Evolutionary conservation across 306 rosid species (phyloP).

Genomic region (Rubus parviflorus): DNA sequence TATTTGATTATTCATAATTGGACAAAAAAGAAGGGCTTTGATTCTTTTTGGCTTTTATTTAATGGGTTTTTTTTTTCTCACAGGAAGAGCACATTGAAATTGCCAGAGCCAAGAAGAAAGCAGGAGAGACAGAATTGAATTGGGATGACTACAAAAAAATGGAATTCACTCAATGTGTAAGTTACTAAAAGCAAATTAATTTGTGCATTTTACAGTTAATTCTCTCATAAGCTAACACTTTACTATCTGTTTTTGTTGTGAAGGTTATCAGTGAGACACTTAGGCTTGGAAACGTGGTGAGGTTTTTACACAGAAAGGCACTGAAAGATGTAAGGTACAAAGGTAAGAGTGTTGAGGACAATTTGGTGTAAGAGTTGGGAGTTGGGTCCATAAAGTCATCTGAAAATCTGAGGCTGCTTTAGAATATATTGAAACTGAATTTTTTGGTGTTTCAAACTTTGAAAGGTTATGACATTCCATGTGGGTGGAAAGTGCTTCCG

Average conservation of each 20-base stretch:
- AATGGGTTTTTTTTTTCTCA: not conserved
- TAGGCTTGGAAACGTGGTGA: conserved; percentile 89
- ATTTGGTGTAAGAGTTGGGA: conserved; percentile 7
- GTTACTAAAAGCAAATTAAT: conserved; percentile 18
- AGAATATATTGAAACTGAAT: not conserved
- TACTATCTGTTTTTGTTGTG: not conserved
- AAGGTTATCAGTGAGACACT: conserved; percentile 97
- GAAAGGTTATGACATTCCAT: conserved; percentile 96
- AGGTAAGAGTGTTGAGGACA: conserved; percentile 45
- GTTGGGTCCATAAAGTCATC: conserved; percentile 21
- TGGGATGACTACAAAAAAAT: conserved; percentile 94
- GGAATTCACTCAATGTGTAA: conserved; percentile 98
- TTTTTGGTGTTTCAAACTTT: conserved; percentile 18
- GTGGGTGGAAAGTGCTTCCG: conserved; percentile 99
- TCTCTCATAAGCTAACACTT: not conserved
- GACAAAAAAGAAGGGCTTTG: not conserved
- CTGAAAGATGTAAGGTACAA: conserved; percentile 75
- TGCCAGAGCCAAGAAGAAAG: conserved; percentile 53
- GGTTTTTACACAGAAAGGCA: conserved; percentile 95
- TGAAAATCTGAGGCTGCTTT: conserved; percentile 11
- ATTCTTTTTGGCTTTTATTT: not conserved
- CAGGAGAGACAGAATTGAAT: conserved; percentile 70
- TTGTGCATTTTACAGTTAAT: not conserved
- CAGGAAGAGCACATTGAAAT: conserved; percentile 86
- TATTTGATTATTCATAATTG: not conserved